Conservation (phyloP, 2,329 filamentous ascomycete species). For the Taxawa tesnikishii region DNA sequence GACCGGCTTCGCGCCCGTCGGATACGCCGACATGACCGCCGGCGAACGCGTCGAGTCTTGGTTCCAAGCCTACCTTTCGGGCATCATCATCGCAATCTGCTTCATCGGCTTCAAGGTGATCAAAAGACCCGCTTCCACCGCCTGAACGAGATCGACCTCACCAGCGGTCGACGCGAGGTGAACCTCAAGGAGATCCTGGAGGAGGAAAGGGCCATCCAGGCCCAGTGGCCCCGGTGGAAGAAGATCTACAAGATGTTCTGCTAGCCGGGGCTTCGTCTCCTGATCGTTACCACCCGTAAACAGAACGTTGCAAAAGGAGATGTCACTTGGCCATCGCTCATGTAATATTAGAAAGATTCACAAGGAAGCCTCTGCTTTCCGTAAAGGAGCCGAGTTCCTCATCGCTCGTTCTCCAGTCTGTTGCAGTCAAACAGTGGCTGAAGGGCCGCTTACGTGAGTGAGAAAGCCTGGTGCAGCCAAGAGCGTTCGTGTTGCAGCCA, state of each 20-base stretch:
- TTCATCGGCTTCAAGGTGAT: conserved; percentile 20
- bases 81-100: conserved; percentile 18
- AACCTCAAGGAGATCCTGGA: conserved; percentile 4
- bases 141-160: conserved; percentile 4
- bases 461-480: too few relatives aligned
- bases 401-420: too few relatives aligned
- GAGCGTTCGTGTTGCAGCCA: too few relatives aligned
- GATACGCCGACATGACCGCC: conserved; percentile 10
- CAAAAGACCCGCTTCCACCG: conserved; percentile 10
- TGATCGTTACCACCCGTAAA: too few relatives aligned
- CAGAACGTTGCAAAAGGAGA: too few relatives aligned
- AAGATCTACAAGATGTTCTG: conserved; percentile 6
- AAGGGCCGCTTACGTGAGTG: too few relatives aligned
- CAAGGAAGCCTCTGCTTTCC: too few relatives aligned
- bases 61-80: conserved; percentile 21
- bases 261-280: too few relatives aligned
- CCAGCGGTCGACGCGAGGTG: conserved; percentile 4
- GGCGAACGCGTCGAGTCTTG: conserved; percentile 12
- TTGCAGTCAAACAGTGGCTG: too few relatives aligned
- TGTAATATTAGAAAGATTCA: too few relatives aligned
- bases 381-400: too few relatives aligned
- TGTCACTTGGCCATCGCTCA: too few relatives aligned
- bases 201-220: conserved; percentile 5
- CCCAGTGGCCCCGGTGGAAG: conserved; percentile 5
- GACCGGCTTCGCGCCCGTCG: conserved; percentile 12